Conservation (phyloP, 108 stramenopile genomes). For the Fistulifera pelliculosa region DNA sequence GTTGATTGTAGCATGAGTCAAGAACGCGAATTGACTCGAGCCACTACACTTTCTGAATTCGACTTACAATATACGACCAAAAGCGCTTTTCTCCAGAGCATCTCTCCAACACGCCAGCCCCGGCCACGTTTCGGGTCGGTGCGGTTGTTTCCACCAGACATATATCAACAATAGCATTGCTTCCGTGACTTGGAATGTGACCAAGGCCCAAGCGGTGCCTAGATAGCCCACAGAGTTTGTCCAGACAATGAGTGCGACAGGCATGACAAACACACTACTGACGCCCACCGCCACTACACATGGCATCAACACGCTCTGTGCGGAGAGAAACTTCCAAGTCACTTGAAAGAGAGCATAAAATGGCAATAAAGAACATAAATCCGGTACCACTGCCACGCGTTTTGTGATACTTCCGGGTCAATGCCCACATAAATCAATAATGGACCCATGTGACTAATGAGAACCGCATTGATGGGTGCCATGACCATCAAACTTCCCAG, state of each 20-base stretch:
- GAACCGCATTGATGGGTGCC: conserved; percentile 18
- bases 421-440: conserved; percentile 16
- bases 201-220: conserved; percentile 26
- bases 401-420: conserved; percentile 13
- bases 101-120: conserved; percentile 4
- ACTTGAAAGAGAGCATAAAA: conserved; percentile 26
- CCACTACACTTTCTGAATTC: too few relatives aligned
- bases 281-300: conserved; percentile 16
- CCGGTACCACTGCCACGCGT: conserved; percentile 23
- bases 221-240: conserved; percentile 17
- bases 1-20: neutral
- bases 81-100: conserved; percentile 13
- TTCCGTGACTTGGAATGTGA: conserved; percentile 18
- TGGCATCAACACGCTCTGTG: conserved; percentile 33
- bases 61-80: neutral
- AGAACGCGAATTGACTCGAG: neutral
- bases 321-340: conserved; percentile 38
- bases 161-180: conserved; percentile 17
- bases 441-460: conserved; percentile 9
- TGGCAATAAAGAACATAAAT: conserved; percentile 27
- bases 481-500: conserved; percentile 14
- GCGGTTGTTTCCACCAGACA: conserved; percentile 18
- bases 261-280: conserved; percentile 16
- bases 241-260: conserved; percentile 18
- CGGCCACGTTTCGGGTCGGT: conserved; percentile 33